Base-by-base conservation (phyloP, 148 eudicot species). In the Spergularia marina region DNA sequence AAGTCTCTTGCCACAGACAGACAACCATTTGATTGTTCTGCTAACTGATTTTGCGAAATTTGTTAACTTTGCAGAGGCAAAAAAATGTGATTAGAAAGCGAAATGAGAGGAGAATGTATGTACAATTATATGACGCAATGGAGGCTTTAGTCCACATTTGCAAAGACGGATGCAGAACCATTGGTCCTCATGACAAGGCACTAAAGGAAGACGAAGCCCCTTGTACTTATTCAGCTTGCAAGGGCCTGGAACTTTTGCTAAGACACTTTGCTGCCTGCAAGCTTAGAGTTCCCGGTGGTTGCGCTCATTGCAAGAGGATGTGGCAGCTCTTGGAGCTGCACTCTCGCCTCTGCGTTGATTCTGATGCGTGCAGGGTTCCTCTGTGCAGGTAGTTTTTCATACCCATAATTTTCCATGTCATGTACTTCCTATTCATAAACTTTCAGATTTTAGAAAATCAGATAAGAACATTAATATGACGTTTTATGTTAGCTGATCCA, bases 61-160 rank as follows among this genome's bases (percentile, higher is more conserved):
- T 67, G 72, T 76, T 64, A 51, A 9, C 8, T 61, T 61, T 71
- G 47, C 79, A 91, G 95, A 81, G 74, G 79, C 76, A 74, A 66
- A 87, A 91, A 84, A 82, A 69, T 64, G 54, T 71, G 75, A 44
- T 18, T 14, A 85, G 86, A 69, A 90, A 85, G 85, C 61, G 47
- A 41, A 78, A 88, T 5, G 98, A 92, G 80, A 87, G 83, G 76
- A 87, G 79, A 62, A 79, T 83, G 18, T 96, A 96, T 81, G 44
- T 77, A 58, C 88, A 96, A 76, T 63, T 96, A 41, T 87, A 91
- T 58, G 97, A 92, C 57, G 99, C 98, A 62, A 96, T 96, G 99
- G 99, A 96, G 76, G 94, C 98, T 18, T 78, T 96, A 56, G 98
- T 92, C 23, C 99, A 92, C 72, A 91, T 92, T 71, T 96, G 87